Conservation (phyloP, 352 stramenopile species). For the Globisporangium nagaii region DNA sequence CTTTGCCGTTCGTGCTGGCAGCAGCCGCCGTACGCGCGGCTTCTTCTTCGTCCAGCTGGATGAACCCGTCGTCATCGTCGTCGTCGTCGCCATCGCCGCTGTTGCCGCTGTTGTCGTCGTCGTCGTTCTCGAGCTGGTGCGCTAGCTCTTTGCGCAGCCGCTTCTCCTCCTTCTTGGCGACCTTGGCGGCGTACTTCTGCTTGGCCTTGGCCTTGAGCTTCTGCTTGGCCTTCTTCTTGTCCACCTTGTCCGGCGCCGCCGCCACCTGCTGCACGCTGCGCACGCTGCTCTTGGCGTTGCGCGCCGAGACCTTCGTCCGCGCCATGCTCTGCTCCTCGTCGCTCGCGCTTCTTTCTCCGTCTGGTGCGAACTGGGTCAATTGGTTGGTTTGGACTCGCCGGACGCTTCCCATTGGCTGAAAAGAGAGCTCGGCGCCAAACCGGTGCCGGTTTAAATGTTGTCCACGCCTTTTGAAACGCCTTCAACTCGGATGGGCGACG, state of each 20-base stretch:
- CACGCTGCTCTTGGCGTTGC: constrained; percentile 22
- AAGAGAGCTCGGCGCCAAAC: no score
- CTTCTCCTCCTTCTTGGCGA: constrained; percentile 48
- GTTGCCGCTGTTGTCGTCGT: constrained; percentile 12
- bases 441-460: background rate
- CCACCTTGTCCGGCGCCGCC: constrained; percentile 16
- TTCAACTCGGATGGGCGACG: constrained; percentile 13
- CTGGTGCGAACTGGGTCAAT: no score
- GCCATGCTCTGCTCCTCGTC: constrained; percentile 31
- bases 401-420: background rate
- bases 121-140: background rate
- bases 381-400: background rate
- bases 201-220: constrained; percentile 64
- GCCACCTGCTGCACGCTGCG: constrained; percentile 24
- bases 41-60: constrained; percentile 26
- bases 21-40: background rate
- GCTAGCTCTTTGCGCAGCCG: constrained; percentile 10
- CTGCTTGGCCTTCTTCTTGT: constrained; percentile 43
- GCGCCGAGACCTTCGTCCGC: constrained; percentile 29
- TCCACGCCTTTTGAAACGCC: background rate
- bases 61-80: constrained; percentile 44
- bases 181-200: constrained; percentile 41
- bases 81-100: constrained; percentile 6
- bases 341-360: background rate
- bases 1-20: background rate